Evolutionary conservation across 2,329 filamentous ascomycete species (phyloP).

Genomic region (Ceratocystis cubensis): DNA sequence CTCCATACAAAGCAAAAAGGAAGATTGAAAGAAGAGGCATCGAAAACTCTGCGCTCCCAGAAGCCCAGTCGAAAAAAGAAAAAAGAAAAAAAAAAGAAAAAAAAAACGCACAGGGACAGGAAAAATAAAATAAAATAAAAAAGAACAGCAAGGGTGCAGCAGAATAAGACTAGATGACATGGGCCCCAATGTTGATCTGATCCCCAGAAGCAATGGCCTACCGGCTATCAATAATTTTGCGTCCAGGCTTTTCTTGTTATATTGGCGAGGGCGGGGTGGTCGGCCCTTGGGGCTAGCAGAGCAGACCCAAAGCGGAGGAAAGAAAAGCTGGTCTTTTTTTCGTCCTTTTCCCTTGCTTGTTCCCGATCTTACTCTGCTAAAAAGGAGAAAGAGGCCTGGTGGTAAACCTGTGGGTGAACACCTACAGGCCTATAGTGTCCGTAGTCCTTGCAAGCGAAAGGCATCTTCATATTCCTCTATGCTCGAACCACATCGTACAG

Average conservation of each 20-base stretch:
- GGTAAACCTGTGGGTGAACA: neutral
- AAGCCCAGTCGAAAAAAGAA: neutral
- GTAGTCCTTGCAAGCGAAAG: neutral
- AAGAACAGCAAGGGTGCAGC: neutral
- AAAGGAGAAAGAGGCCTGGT: neutral
- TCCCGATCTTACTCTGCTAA: neutral
- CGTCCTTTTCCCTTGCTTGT: neutral
- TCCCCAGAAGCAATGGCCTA: conserved; percentile 10
- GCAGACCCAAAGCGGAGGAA: neutral
- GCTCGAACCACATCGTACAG: neutral
- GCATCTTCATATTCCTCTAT: too few relatives aligned
- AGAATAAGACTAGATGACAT: conserved; percentile 13
- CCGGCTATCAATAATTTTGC: conserved; percentile 7
- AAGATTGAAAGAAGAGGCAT: conserved; percentile 10
- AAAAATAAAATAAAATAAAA: neutral
- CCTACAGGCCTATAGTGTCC: neutral
- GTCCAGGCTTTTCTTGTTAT: conserved; percentile 9
- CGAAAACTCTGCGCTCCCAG: conserved; percentile 3
- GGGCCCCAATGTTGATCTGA: neutral
- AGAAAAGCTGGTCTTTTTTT: neutral
- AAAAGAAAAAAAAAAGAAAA: neutral
- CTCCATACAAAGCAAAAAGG: conserved; percentile 8
- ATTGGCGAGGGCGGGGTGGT: conserved; percentile 8
- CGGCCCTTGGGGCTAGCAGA: neutral
- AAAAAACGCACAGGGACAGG: neutral